phyloP scores from a whole-genome alignment of 2,329 filamentous ascomycete genomes.

The Ceratocystis diversiconidia region DNA sequence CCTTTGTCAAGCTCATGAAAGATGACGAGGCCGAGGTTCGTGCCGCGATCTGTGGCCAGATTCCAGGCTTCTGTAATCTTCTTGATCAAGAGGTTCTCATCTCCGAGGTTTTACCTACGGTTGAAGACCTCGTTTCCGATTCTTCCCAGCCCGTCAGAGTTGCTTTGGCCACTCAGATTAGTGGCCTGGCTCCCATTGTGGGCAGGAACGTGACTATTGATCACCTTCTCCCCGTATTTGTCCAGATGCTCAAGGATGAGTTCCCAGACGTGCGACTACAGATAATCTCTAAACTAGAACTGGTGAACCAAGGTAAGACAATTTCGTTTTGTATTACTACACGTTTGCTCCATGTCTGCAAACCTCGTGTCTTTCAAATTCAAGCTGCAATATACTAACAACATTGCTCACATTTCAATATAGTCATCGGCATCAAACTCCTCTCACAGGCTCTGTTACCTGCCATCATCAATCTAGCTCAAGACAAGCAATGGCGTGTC shows the following conservation, averaged over 20 bases:
- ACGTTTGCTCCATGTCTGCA: neutral
- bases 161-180: constrained; percentile 90
- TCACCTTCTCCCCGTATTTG: constrained; percentile 88
- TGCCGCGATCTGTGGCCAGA: constrained; percentile 92
- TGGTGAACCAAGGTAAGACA: constrained; percentile 74
- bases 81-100: constrained; percentile 79
- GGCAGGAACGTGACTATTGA: constrained; percentile 86
- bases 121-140: constrained; percentile 93
- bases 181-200: constrained; percentile 86
- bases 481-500: constrained; percentile 99
- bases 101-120: constrained; percentile 89
- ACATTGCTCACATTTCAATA: neutral
- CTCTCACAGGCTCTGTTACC: constrained; percentile 93
- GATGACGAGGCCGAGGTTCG: constrained; percentile 96
- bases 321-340: neutral
- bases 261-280: constrained; percentile 96
- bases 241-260: constrained; percentile 98
- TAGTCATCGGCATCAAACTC: constrained; percentile 93
- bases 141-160: constrained; percentile 93
- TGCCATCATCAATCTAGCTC: constrained; percentile 90
- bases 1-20: constrained; percentile 94
- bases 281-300: constrained; percentile 98
- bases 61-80: constrained; percentile 87
- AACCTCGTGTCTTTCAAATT: neutral
- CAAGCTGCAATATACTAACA: neutral